Evolutionary conservation across 2,329 filamentous ascomycete genomes (phyloP).

Genomic region (Cladosporium halotolerans): DNA sequence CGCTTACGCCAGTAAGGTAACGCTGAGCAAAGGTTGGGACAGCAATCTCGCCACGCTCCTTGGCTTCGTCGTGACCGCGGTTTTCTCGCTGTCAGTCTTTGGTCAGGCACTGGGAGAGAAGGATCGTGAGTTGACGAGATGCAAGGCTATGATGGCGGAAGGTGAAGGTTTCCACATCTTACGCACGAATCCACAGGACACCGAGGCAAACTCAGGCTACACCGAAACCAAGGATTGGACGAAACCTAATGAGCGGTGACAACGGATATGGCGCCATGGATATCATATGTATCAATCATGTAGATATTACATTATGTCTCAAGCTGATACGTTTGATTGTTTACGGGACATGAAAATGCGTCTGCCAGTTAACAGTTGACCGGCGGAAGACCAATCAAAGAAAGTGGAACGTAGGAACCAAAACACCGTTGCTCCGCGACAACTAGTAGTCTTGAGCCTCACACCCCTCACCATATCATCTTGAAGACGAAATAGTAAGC

Average conservation of each 20-base stretch:
- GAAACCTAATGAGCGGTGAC: too few relatives aligned
- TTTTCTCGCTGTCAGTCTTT: conserved; percentile 13
- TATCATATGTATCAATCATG: too few relatives aligned
- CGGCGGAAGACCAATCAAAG: too few relatives aligned
- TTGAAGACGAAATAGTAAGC: conserved; percentile 28
- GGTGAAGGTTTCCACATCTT: not conserved
- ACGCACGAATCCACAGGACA: not conserved
- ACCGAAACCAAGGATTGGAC: too few relatives aligned
- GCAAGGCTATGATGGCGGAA: not conserved
- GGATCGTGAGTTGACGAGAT: conserved; percentile 8
- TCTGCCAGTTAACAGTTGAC: too few relatives aligned
- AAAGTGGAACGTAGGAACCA: too few relatives aligned
- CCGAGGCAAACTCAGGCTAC: not conserved
- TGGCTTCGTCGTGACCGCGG: conserved; percentile 11
- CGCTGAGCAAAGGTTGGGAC: conserved; percentile 12
- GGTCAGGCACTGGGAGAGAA: conserved; percentile 14
- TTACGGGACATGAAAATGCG: too few relatives aligned
- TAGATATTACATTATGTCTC: too few relatives aligned
- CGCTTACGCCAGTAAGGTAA: conserved; percentile 10
- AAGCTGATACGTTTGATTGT: too few relatives aligned
- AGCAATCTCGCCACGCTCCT: conserved; percentile 10
- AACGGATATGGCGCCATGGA: too few relatives aligned
- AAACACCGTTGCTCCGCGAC: too few relatives aligned
- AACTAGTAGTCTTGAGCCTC: too few relatives aligned
- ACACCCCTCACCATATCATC: conserved; percentile 18